Evolutionary conservation across 495 filamentous ascomycete genomes (phyloP), one percentile per base, ranked within the genome.

Genomic region (Astrothelium macrocarpum): DNA sequence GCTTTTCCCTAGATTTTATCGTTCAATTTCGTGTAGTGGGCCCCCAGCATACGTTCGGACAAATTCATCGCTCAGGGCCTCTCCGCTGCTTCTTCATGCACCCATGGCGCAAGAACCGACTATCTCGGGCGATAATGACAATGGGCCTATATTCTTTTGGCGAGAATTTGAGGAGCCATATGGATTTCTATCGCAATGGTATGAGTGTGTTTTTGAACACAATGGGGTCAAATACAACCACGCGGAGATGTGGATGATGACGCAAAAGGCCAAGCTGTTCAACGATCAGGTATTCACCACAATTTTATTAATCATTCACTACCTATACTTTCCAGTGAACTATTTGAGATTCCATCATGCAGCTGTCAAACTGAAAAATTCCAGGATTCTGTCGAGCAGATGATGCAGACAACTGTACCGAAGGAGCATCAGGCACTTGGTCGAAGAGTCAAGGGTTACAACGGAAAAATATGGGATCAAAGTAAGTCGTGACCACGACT

Each of bases 391-490:
- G 71, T 70, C 29, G 20, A 65, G 61, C n/a, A 69, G 61, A 76
- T 76, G 74, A 64, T 75, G 65, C 39, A 67, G 58, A 71, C 73
- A 18, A 70, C 61, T 0, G 64, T 67, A 16, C 74, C 75, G 53
- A 67, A 66, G 28, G 64, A 72, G 26, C 81, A 82, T 64, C 81
- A 81, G 62, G 68, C 68, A n/a, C 75, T 89, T 0, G 87, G 87
- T 7, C 76, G 85, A 29, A 65, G 76, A 59, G 84, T 89, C 0
- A 64, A 71, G 60, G 73, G 73, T 45, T 90, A 88, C 67, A 72
- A 81, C 67, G 69, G 78, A 2, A 64, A 71, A 12, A 69, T 75
- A 16, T 90, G 86, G 87, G 64, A 79, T 25, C 63, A 71, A 46
- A 68, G 70, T 72, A 60, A 59, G 73, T 67, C 20, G 61, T 23